phyloP scores from a whole-genome alignment of 176 grass and related monocot species.

The Triticum urartu region DNA sequence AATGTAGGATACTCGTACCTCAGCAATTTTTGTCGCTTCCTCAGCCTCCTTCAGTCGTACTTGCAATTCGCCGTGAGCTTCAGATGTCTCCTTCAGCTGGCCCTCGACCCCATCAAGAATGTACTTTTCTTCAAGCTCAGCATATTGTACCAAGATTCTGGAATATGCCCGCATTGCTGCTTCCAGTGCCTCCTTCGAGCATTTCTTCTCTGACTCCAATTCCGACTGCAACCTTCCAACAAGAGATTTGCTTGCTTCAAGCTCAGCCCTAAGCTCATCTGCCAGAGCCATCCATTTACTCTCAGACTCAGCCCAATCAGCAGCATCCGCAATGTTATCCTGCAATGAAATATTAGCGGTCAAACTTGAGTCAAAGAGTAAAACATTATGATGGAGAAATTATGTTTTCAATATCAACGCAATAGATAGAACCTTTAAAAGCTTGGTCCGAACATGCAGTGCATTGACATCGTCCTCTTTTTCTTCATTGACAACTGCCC shows the following conservation, averaged over 20 bases:
- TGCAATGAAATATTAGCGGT: constrained; percentile 28
- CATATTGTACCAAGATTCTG: constrained; percentile 83
- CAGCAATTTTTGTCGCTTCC: constrained; percentile 48
- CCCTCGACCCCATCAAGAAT: constrained; percentile 75
- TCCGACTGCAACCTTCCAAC: constrained; percentile 51
- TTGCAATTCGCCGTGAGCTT: constrained; percentile 81
- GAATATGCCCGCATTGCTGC: constrained; percentile 86
- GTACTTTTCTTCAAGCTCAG: constrained; percentile 93
- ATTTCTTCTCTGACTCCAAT: constrained; percentile 79
- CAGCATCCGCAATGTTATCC: constrained; percentile 49
- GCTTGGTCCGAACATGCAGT: constrained; percentile 65
- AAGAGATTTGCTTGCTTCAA: constrained; percentile 56
- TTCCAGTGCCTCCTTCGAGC: constrained; percentile 84
- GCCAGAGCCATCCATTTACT: constrained; percentile 77
- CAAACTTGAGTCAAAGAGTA: constrained; percentile 15
- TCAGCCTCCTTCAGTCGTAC: constrained; percentile 81
- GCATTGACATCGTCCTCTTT: constrained; percentile 80
- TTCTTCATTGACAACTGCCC: constrained; percentile 83
- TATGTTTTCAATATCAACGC: constrained; percentile 3
- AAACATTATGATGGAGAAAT: constrained; percentile 21
- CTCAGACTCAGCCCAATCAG: constrained; percentile 60
- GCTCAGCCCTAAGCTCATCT: constrained; percentile 81
- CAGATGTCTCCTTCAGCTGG: constrained; percentile 77
- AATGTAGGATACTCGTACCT: constrained; percentile 49
- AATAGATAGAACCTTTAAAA: constrained; percentile 59